Evolutionary conservation across 768 basidiomycete genomes (phyloP).

Genomic region (Pholiota molesta): DNA sequence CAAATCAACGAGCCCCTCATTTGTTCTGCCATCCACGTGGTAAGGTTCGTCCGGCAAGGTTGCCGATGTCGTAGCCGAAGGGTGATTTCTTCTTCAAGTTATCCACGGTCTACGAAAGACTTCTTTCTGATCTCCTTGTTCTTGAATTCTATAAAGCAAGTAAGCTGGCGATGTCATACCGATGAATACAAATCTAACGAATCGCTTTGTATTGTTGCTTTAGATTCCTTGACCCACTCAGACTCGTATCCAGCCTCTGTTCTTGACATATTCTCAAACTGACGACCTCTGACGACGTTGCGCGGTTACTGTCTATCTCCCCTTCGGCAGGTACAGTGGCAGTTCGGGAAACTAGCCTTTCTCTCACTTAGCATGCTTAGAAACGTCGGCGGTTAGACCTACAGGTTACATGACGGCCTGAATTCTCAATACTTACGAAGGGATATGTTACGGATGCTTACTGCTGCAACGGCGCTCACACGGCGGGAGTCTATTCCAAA

Average conservation of each 20-base stretch:
- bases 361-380: background rate
- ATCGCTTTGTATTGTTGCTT: too few species aligned
- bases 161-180: background rate
- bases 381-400: background rate
- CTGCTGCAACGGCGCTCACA: background rate
- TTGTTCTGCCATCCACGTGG: background rate
- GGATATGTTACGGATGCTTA: background rate
- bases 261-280: too few species aligned
- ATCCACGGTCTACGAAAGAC: too few species aligned
- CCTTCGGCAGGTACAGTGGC: background rate
- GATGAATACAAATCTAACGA: background rate
- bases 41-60: background rate
- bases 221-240: too few species aligned
- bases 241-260: too few species aligned
- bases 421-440: background rate
- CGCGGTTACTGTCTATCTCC: background rate
- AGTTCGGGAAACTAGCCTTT: background rate
- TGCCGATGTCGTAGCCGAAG: background rate
- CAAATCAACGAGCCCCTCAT: constrained; percentile 4
- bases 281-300: background rate
- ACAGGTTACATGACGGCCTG: background rate
- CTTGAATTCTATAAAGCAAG: background rate
- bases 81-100: background rate
- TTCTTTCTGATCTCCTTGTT: background rate
- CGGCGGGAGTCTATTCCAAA: background rate